Evolutionary conservation across 345 rosid genomes (phyloP).

Genomic region (Populus davidiana): DNA sequence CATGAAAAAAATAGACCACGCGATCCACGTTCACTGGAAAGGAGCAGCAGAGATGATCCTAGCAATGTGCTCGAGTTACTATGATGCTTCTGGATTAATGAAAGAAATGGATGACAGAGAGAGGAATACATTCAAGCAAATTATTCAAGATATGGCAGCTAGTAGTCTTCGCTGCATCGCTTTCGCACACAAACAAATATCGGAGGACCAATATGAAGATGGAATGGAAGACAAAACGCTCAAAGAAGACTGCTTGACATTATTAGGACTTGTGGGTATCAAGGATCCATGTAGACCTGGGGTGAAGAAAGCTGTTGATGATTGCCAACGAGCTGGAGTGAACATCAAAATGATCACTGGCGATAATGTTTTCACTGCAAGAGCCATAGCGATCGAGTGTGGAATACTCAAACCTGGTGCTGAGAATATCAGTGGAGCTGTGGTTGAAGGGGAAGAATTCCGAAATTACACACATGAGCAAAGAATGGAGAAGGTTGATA

Average conservation of each 20-base stretch:
- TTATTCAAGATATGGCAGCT: conserved; percentile 65
- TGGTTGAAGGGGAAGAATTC: conserved; percentile 61
- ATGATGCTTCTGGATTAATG: conserved; percentile 43
- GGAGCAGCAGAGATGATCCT: conserved; percentile 80
- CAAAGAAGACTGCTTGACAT: conserved; percentile 40
- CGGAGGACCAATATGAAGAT: conserved; percentile 23
- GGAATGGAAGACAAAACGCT: conserved; percentile 24
- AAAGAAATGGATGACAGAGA: conserved; percentile 31
- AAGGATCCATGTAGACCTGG: conserved; percentile 73
- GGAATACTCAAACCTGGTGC: conserved; percentile 50
- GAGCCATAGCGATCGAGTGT: conserved; percentile 73
- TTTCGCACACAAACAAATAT: conserved; percentile 47
- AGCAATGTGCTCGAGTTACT: conserved; percentile 58
- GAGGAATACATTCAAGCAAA: conserved; percentile 35
- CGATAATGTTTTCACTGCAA: conserved; percentile 68
- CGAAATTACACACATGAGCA: conserved; percentile 41
- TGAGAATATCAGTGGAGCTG: conserved; percentile 34
- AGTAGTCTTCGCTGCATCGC: conserved; percentile 70
- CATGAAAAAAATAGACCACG: conserved; percentile 34
- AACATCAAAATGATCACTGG: conserved; percentile 77
- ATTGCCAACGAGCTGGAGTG: conserved; percentile 67
- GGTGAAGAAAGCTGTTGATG: conserved; percentile 56
- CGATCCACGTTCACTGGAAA: conserved; percentile 63
- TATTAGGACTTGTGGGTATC: conserved; percentile 68
- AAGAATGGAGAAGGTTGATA: conserved; percentile 46